Evolutionary conservation across 768 basidiomycete genomes (phyloP).

Genomic region (Hygrophoropsis aurantiaca): DNA sequence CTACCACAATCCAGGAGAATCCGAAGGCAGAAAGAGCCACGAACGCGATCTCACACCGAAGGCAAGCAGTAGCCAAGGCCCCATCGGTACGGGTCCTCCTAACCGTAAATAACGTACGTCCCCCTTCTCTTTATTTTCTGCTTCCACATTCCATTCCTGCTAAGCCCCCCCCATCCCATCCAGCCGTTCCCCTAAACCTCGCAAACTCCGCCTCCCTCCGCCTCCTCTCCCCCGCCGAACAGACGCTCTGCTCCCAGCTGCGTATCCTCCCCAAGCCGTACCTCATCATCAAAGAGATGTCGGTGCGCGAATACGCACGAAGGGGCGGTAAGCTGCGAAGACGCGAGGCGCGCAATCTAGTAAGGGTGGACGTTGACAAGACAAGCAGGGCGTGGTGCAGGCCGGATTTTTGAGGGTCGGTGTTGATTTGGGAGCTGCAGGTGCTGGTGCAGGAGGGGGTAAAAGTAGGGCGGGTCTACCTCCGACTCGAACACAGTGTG

Average conservation of each 20-base stretch:
- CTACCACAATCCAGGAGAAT: slow-evolving; percentile 46
- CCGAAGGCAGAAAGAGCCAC: slow-evolving; percentile 54
- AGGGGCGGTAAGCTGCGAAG: slow-evolving; percentile 85
- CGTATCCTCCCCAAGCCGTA: slow-evolving; percentile 95
- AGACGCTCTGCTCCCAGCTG: slow-evolving; percentile 81
- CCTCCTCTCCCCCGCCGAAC: slow-evolving; percentile 85
- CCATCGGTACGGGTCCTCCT: slow-evolving; percentile 34
- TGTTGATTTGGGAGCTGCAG: slow-evolving; percentile 32
- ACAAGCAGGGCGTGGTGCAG: slow-evolving; percentile 87
- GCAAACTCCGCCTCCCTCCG: slow-evolving; percentile 89
- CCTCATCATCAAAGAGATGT: slow-evolving; percentile 91
- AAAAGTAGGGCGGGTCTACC: no score
- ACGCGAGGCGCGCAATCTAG: slow-evolving; percentile 84
- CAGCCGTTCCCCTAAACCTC: slow-evolving; percentile 77
- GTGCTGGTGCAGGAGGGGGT: no score
- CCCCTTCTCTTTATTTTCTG: background rate
- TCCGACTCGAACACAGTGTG: no score
- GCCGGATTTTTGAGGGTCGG: slow-evolving; percentile 68
- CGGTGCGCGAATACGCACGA: slow-evolving; percentile 90
- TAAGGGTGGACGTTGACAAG: slow-evolving; percentile 93
- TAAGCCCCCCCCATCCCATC: slow-evolving; percentile 1
- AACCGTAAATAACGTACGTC: slow-evolving; percentile 44
- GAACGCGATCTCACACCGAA: slow-evolving; percentile 65
- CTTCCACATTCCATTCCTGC: background rate
- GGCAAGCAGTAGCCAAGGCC: slow-evolving; percentile 32